Evolutionary conservation across 2,329 filamentous ascomycete genomes (phyloP).

Genomic region (Lojkania enalia): DNA sequence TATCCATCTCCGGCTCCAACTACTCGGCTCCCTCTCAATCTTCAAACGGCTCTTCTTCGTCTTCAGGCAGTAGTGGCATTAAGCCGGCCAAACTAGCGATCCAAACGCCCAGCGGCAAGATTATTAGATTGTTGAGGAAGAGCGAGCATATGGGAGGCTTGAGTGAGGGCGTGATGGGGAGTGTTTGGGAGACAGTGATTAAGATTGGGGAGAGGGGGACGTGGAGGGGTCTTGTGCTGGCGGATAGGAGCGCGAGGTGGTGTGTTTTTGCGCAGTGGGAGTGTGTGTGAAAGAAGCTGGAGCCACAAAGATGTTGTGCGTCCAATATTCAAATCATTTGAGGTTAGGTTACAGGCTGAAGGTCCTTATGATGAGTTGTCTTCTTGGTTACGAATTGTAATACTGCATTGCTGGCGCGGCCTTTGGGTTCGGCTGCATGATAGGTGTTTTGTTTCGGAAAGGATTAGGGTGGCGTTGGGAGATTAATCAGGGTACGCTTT

Average conservation of each 20-base stretch:
- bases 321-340: too few species aligned
- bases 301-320: not conserved
- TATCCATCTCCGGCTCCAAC: constrained; percentile 56
- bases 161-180: constrained; percentile 70
- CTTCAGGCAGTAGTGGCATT: constrained; percentile 55
- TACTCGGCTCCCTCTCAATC: constrained; percentile 61
- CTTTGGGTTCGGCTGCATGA: too few species aligned
- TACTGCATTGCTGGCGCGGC: constrained; percentile 20
- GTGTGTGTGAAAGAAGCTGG: too few species aligned
- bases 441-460: too few species aligned
- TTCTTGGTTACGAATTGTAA: constrained; percentile 23
- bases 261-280: constrained; percentile 90
- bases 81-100: constrained; percentile 97
- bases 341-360: too few species aligned
- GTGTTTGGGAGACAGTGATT: constrained; percentile 86
- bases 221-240: constrained; percentile 80
- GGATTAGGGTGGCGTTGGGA: too few species aligned
- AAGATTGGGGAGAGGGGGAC: constrained; percentile 82
- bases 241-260: constrained; percentile 82
- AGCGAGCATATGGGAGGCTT: constrained; percentile 63
- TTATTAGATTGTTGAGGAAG: constrained; percentile 82
- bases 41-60: constrained; percentile 58
- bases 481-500: too few species aligned
- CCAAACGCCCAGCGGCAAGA: constrained; percentile 92
- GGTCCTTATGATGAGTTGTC: too few species aligned